These are phyloP conservation scores for Claviceps africana DNA, from an alignment of 2,329 filamentous ascomycete genomes.

Conservation along the genomic window DNA sequence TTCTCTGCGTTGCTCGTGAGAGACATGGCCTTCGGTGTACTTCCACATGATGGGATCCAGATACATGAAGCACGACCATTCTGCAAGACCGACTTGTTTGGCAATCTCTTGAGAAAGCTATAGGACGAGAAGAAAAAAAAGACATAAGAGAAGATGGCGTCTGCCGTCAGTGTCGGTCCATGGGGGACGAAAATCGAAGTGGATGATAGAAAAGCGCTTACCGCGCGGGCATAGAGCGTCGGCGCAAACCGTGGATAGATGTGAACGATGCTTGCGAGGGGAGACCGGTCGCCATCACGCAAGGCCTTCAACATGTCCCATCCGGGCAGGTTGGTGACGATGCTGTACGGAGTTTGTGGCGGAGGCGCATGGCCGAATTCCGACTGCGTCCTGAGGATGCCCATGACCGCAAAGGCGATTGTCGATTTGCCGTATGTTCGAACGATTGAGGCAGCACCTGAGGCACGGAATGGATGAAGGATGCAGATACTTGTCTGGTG, in stretches of 20 bases:
- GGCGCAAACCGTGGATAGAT: constrained; percentile 35
- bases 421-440: no score
- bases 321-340: constrained; percentile 30
- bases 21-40: constrained; percentile 18
- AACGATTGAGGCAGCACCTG: no score
- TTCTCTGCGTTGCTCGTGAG: constrained; percentile 22
- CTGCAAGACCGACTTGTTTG: constrained; percentile 15
- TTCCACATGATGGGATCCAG: constrained; percentile 19
- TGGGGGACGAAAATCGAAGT: no score
- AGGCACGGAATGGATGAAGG: no score
- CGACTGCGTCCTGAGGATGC: constrained; percentile 23
- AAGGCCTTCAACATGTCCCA: constrained; percentile 27
- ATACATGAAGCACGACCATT: constrained; percentile 16
- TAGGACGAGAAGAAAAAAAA: not conserved
- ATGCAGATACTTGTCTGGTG: no score
- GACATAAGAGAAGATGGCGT: no score
- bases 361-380: constrained; percentile 31
- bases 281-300: constrained; percentile 25
- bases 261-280: constrained; percentile 23
- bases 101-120: constrained; percentile 25
- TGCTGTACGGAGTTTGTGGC: constrained; percentile 31
- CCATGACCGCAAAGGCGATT: constrained; percentile 13
- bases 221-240: constrained; percentile 21
- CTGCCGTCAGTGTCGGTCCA: not conserved
- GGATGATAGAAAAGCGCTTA: constrained; percentile 8